Conservation (phyloP, 352 stramenopile genomes). For the Pythium inflatum region DNA sequence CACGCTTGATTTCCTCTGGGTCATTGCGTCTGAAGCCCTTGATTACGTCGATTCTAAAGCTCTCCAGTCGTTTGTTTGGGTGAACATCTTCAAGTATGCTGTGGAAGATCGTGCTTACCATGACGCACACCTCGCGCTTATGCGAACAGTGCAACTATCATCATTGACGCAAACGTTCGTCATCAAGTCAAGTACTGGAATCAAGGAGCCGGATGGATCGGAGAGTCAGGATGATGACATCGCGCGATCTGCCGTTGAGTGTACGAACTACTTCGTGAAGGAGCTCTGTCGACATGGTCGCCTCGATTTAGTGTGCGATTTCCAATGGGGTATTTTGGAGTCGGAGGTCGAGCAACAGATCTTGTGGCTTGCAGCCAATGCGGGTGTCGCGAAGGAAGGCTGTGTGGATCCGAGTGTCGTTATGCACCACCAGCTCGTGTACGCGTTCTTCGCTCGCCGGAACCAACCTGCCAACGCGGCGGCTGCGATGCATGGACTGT, state of each 20-base stretch:
- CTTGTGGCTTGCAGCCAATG: slow-evolving; percentile 74
- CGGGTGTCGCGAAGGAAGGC: slow-evolving; percentile 48
- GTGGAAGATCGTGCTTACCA: slow-evolving; percentile 65
- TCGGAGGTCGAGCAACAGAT: slow-evolving; percentile 71
- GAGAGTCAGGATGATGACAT: slow-evolving; percentile 30
- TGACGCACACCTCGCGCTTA: slow-evolving; percentile 74
- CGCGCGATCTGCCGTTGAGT: slow-evolving; percentile 55
- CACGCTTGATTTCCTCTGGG: slow-evolving; percentile 68
- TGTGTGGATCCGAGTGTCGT: slow-evolving; percentile 50
- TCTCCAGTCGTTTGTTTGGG: slow-evolving; percentile 78
- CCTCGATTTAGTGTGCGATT: slow-evolving; percentile 70
- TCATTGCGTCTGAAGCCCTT: slow-evolving; percentile 61
- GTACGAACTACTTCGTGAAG: slow-evolving; percentile 75
- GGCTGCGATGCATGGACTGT: slow-evolving; percentile 61
- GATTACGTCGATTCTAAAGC: slow-evolving; percentile 38
- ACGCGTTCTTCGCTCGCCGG: slow-evolving; percentile 66
- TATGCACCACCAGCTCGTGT: slow-evolving; percentile 73
- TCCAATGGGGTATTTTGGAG: slow-evolving; percentile 69
- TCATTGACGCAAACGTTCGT: slow-evolving; percentile 28
- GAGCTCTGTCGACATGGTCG: slow-evolving; percentile 69
- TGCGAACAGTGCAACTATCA: slow-evolving; percentile 60
- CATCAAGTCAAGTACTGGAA: slow-evolving; percentile 3
- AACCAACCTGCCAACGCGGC: slow-evolving; percentile 69
- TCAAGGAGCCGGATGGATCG: slow-evolving; percentile 10
- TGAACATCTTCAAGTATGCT: slow-evolving; percentile 85